These are phyloP conservation scores for Mortierella sp. DNA, from an alignment of 371 early-diverging fungal genomes.

Conservation along the genomic window DNA sequence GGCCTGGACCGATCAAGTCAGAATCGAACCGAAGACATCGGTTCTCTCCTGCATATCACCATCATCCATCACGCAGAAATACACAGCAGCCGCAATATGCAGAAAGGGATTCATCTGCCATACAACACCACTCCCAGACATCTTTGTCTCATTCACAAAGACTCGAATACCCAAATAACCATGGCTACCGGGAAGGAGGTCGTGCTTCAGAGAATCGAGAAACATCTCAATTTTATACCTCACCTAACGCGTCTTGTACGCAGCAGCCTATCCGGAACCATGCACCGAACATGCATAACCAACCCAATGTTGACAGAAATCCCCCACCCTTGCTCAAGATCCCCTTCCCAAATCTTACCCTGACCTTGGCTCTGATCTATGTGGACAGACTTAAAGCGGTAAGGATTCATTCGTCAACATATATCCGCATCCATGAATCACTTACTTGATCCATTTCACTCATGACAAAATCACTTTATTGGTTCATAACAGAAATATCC, in stretches of 20 bases:
- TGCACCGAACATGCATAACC: no score
- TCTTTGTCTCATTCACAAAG: no score
- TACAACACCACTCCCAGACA: not conserved
- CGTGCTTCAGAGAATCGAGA: constrained; percentile 3
- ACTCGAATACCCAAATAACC: constrained; percentile 6
- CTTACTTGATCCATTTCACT: not conserved
- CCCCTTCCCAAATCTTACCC: constrained; percentile 62
- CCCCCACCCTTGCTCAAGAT: constrained; percentile 25
- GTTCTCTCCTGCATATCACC: constrained; percentile 31
- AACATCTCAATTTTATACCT: constrained; percentile 8
- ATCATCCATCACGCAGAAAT: constrained; percentile 16
- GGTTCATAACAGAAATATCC: constrained; percentile 59
- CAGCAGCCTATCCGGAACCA: constrained; percentile 1
- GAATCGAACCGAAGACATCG: constrained; percentile 32
- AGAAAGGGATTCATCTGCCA: not conserved
- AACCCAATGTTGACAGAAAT: no score
- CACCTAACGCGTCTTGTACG: constrained; percentile 1
- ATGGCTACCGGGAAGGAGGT: constrained; percentile 22
- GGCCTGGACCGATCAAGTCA: constrained; percentile 33
- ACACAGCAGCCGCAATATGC: constrained; percentile 19
- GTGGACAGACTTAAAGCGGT: constrained; percentile 71
- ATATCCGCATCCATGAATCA: no score
- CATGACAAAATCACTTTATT: not conserved
- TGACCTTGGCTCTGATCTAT: constrained; percentile 67
- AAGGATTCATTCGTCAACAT: constrained; percentile 19